Evolutionary conservation across 1,284 basidiomycete species (phyloP), one percentile per base, ranked within the genome.

Genomic region (Cryptococcus sp.): DNA sequence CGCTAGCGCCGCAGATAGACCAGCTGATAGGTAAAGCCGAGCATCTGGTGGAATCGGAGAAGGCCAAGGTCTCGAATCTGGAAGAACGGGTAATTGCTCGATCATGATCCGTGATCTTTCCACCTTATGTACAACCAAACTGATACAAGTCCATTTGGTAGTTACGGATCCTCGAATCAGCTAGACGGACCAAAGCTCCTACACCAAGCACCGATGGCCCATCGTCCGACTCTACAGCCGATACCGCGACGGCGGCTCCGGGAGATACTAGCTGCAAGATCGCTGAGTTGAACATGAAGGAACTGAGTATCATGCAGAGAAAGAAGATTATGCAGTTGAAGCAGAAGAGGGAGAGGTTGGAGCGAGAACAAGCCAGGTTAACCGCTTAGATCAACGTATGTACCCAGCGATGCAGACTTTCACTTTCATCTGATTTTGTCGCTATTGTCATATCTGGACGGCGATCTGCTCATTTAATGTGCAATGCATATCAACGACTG

Each of bases 1-100:
- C 69, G 1, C 65, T 78, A 20, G 66, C 68, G 5, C 77, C 77
- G 10, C 72, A 78, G 52, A 76, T 79, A 53, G 73, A 77, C 27
- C 52, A 61, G 16, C 66, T 79, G 16, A 72, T 79, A 23, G 49
- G 62, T 7, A 66, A 70, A 45, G 69, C 73, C 8, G 75, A 73
- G 47, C 43, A 50, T 15, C 52, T 67, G 11, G 60, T 79, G 0
- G 54, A 66, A 20, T 57, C 53, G 4, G 65, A 76, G 22, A 50
- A 62, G 10, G 52, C 49, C 11, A 62, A 65, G 41, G 58, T 75
- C 23, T 55, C 54, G 4, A 62, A 67, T 13, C 55, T 79, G 27
- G 70, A 76, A 57, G 73, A 75, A 47, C 62, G 72, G 23, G 67
- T 77, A 35, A 55, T 62, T 54, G 41, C 30, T 10, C 42, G 22